Evolutionary conservation across 1,139 yeast species (phyloP).

Genomic region (Pichia sp.): DNA sequence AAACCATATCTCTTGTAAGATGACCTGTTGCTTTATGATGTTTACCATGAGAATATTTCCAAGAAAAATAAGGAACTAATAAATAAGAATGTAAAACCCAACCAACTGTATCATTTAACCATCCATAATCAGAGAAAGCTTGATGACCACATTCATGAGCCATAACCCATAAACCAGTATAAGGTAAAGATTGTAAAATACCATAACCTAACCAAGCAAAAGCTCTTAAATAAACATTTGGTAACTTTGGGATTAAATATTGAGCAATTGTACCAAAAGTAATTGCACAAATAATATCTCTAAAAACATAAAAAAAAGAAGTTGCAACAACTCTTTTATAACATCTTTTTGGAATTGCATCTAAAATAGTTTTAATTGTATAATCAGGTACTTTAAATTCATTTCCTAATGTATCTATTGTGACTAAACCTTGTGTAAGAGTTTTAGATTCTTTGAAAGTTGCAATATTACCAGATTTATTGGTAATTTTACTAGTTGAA

Average conservation of each 20-base stretch:
- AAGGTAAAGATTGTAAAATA: constrained; percentile 26
- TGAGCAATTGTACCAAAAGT: constrained; percentile 42
- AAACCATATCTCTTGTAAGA: constrained; percentile 55
- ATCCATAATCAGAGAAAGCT: constrained; percentile 51
- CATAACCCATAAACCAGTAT: constrained; percentile 55
- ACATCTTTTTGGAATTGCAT: constrained; percentile 57
- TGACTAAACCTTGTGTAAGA: constrained; percentile 21
- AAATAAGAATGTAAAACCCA: constrained; percentile 56
- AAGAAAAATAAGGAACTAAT: constrained; percentile 55
- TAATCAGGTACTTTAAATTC: constrained; percentile 57
- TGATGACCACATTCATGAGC: constrained; percentile 67
- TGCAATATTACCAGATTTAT: constrained; percentile 2
- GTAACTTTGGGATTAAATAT: constrained; percentile 45
- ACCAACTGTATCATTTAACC: constrained; percentile 52
- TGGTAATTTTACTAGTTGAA: background rate
- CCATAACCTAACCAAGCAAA: constrained; percentile 50
- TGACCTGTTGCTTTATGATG: constrained; percentile 65
- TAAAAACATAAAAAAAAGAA: constrained; percentile 50
- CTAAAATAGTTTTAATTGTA: constrained; percentile 54
- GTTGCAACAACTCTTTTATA: constrained; percentile 47
- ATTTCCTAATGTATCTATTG: constrained; percentile 48
- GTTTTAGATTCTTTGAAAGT: constrained; percentile 10
- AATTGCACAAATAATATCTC: constrained; percentile 46
- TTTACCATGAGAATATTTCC: constrained; percentile 56
- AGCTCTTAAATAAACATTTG: constrained; percentile 40